Conservation (phyloP, 2,329 filamentous ascomycete species). For the Acrocalymma vagum region DNA sequence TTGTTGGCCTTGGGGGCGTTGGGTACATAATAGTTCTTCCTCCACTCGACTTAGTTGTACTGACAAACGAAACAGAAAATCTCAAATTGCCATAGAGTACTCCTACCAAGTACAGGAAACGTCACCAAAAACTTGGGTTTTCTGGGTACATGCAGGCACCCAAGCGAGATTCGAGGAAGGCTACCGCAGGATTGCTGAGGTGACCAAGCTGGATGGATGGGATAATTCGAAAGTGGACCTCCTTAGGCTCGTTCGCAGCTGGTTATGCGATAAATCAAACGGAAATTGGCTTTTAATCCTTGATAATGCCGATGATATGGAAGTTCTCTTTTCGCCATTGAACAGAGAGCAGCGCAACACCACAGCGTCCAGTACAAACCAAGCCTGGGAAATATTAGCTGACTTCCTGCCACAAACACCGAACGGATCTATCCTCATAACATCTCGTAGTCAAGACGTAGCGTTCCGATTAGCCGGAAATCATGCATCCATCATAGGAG, state of each 20-base stretch:
- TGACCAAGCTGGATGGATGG: constrained; percentile 10
- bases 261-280: constrained; percentile 21
- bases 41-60: neutral
- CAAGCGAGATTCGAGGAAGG: constrained; percentile 14
- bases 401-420: constrained; percentile 5
- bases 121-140: constrained; percentile 18
- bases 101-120: constrained; percentile 9
- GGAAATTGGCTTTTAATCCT: constrained; percentile 26
- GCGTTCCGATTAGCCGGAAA: constrained; percentile 16
- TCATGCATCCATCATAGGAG: constrained; percentile 3
- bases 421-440: constrained; percentile 15
- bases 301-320: constrained; percentile 31
- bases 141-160: constrained; percentile 24
- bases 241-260: constrained; percentile 17
- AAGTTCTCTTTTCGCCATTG: constrained; percentile 11
- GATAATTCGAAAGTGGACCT: constrained; percentile 17
- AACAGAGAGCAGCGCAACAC: too few relatives aligned
- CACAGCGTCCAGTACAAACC: too few relatives aligned
- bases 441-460: constrained; percentile 13
- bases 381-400: neutral
- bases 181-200: constrained; percentile 22
- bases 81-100: constrained; percentile 28
- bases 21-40: constrained; percentile 18
- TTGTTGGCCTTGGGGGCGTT: constrained; percentile 33
- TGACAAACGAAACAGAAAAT: constrained; percentile 19